phyloP scores from a whole-genome alignment of 1,284 basidiomycete species.

The Ceratobasidium sp. region DNA sequence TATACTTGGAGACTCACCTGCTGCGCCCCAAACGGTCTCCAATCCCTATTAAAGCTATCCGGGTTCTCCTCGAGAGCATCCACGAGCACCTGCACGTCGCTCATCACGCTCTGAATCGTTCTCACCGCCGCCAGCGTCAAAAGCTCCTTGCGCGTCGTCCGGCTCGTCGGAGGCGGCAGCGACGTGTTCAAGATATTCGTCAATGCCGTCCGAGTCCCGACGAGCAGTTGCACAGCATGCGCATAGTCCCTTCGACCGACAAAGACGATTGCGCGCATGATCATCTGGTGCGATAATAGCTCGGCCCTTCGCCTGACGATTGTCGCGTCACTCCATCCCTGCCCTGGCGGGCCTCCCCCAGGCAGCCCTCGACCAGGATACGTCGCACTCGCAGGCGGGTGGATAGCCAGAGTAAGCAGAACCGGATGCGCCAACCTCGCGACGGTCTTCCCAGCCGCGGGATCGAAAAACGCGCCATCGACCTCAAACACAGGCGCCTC shows the following conservation, averaged over 20 bases:
- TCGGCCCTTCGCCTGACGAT: slow-evolving; percentile 95
- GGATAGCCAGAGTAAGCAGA: slow-evolving; percentile 87
- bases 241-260: slow-evolving; percentile 88
- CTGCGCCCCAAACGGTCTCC: slow-evolving; percentile 92
- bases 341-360: slow-evolving; percentile 53
- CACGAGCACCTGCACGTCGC: slow-evolving; percentile 85
- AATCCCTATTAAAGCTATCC: slow-evolving; percentile 90
- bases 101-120: slow-evolving; percentile 83
- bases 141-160: slow-evolving; percentile 78
- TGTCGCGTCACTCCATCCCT: slow-evolving; percentile 76
- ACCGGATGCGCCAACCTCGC: slow-evolving; percentile 89
- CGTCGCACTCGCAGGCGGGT: slow-evolving; percentile 63
- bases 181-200: slow-evolving; percentile 78
- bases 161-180: slow-evolving; percentile 65
- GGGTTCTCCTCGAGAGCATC: slow-evolving; percentile 91
- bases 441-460: slow-evolving; percentile 81
- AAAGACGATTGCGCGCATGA: slow-evolving; percentile 89
- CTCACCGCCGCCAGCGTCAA: slow-evolving; percentile 77
- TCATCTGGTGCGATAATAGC: slow-evolving; percentile 93
- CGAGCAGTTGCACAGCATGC: slow-evolving; percentile 88
- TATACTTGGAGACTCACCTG: slow-evolving; percentile 61
- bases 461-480: slow-evolving; percentile 93
- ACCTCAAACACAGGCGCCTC: slow-evolving; percentile 94
- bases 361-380: slow-evolving; percentile 45
- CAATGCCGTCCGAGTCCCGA: slow-evolving; percentile 89